Evolutionary conservation across 345 rosid genomes (phyloP).

Genomic region (Brassica napus): DNA sequence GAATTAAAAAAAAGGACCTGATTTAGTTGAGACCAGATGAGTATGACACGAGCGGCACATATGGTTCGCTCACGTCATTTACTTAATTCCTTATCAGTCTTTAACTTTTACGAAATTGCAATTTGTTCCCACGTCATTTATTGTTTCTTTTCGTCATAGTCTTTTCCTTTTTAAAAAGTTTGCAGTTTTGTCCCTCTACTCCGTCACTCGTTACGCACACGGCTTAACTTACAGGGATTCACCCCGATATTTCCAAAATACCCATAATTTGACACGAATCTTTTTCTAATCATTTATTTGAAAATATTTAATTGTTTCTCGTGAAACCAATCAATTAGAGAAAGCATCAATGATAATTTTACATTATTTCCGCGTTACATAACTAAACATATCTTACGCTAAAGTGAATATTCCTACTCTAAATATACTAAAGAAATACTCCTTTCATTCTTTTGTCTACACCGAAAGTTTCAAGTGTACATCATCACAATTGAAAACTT

Average conservation of each 20-base stretch:
- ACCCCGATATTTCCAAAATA: neutral
- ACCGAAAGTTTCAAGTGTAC: neutral
- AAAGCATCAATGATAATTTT: neutral
- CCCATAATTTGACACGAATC: neutral
- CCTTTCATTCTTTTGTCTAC: neutral
- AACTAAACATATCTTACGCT: neutral
- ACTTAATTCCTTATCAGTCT: constrained; percentile 2
- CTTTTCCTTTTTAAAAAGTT: neutral
- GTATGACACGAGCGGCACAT: constrained; percentile 40
- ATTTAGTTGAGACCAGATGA: constrained; percentile 26
- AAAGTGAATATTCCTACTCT: constrained; percentile 2
- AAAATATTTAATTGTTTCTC: neutral
- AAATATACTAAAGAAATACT: neutral
- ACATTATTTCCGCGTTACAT: neutral
- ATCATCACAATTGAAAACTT: constrained; percentile 14
- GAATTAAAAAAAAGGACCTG: neutral
- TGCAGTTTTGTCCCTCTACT: constrained; percentile 6
- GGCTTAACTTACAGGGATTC: neutral
- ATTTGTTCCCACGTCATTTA: neutral
- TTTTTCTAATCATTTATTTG: neutral
- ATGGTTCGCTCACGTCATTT: constrained; percentile 15
- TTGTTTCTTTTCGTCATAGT: neutral
- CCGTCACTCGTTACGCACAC: constrained; percentile 28
- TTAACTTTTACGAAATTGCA: constrained; percentile 22
- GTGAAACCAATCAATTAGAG: neutral